A percentile compares a stretch with the other conserved stretches of the same genome.
Evolutionary conservation across 2,329 filamentous ascomycete genomes (phyloP).

Genomic region (Talaromyces atroroseus): DNA sequence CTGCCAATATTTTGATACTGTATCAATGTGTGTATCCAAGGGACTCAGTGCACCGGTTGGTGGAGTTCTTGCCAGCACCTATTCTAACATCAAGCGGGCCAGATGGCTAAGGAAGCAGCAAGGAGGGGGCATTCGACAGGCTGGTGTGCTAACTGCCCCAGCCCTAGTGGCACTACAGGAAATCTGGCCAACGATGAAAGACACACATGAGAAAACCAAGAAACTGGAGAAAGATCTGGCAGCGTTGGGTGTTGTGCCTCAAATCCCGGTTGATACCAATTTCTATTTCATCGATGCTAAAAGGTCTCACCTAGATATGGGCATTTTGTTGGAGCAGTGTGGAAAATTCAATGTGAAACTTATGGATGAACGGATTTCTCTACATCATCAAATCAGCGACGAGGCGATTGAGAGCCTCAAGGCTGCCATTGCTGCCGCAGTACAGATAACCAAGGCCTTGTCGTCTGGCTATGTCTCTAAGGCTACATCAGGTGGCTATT

Average conservation of each 20-base stretch:
- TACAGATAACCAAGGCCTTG: slow-evolving; percentile 20
- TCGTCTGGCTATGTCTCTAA: slow-evolving; percentile 17
- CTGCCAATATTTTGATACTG: slow-evolving; percentile 11
- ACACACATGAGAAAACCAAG: slow-evolving; percentile 20
- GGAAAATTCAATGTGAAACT: slow-evolving; percentile 20
- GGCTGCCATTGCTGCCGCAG: slow-evolving; percentile 19
- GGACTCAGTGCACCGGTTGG: slow-evolving; percentile 11
- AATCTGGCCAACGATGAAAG: slow-evolving; percentile 21
- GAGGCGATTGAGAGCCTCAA: slow-evolving; percentile 27
- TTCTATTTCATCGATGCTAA: slow-evolving; percentile 22
- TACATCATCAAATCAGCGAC: slow-evolving; percentile 29
- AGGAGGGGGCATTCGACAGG: slow-evolving; percentile 12
- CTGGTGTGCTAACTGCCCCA: slow-evolving; percentile 19
- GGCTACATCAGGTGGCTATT: slow-evolving; percentile 17
- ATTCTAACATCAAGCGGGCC: slow-evolving; percentile 4
- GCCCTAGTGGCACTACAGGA: slow-evolving; percentile 21
- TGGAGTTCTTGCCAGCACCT: slow-evolving; percentile 6
- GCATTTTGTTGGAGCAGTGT: slow-evolving; percentile 21
- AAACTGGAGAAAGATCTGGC: slow-evolving; percentile 18
- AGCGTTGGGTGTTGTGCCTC: slow-evolving; percentile 46
- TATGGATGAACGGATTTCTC: slow-evolving; percentile 22
- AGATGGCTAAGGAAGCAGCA: slow-evolving; percentile 11
- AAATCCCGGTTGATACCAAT: slow-evolving; percentile 32
- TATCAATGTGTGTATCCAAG: slow-evolving; percentile 12
- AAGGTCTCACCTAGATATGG: slow-evolving; percentile 21